These are phyloP conservation scores for Zymoseptoria ardabiliae DNA, from an alignment of 2,329 filamentous ascomycete genomes.

Conservation along the genomic window DNA sequence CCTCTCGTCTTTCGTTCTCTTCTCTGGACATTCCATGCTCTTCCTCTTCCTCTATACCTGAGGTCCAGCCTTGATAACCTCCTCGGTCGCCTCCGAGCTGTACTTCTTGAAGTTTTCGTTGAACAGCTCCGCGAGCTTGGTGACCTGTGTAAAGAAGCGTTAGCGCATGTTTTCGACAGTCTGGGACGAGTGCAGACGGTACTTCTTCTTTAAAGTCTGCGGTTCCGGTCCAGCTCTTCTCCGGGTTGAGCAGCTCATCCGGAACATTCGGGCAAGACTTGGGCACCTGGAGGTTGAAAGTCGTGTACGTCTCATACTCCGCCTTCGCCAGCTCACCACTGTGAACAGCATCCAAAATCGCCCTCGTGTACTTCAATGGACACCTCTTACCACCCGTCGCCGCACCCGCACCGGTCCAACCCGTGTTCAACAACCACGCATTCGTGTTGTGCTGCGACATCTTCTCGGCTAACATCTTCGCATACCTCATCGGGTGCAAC, in stretches of 20 bases:
- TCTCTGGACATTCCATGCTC: not conserved
- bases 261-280: conserved; percentile 85
- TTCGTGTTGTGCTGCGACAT: conserved; percentile 92
- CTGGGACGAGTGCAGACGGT: too few species aligned
- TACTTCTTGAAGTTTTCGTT: conserved; percentile 98
- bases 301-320: conserved; percentile 90
- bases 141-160: too few species aligned
- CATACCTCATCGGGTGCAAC: conserved; percentile 98
- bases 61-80: conserved; percentile 42
- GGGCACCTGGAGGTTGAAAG: conserved; percentile 96
- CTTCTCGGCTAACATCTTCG: conserved; percentile 97
- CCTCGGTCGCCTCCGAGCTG: conserved; percentile 58
- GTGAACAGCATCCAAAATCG: conserved; percentile 97
- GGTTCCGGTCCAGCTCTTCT: conserved; percentile 79
- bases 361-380: conserved; percentile 96
- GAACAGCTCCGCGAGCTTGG: conserved; percentile 84
- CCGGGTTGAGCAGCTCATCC: conserved; percentile 86
- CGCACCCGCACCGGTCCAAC: conserved; percentile 89
- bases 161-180: too few species aligned
- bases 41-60: conserved; percentile 6
- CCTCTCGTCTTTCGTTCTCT: not conserved
- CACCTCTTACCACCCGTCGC: conserved; percentile 87
- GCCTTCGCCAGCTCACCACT: conserved; percentile 86
- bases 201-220: conserved; percentile 79
- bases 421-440: conserved; percentile 97